These are phyloP conservation scores for Chaetoceros muelleri DNA, from an alignment of 108 stramenopile genomes.

Conservation along the genomic window DNA sequence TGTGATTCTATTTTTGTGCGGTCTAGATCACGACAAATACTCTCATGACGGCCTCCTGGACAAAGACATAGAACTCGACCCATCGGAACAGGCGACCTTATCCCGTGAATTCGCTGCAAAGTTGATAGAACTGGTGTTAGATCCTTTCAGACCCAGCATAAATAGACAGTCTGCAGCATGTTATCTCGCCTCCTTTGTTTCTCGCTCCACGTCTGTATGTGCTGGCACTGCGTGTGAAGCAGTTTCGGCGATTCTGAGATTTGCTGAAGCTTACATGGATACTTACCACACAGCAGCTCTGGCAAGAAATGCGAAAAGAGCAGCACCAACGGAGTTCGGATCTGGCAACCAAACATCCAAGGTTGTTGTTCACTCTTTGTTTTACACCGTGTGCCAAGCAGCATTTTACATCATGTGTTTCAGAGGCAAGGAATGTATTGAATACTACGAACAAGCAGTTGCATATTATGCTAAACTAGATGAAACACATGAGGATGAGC, in stretches of 20 bases:
- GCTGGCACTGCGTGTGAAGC: slow-evolving; percentile 68
- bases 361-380: slow-evolving; percentile 62
- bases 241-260: slow-evolving; percentile 66
- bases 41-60: slow-evolving; percentile 4
- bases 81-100: slow-evolving; percentile 28
- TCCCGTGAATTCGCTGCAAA: slow-evolving; percentile 69
- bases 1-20: slow-evolving; percentile 77
- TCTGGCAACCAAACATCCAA: slow-evolving; percentile 12
- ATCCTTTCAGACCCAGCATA: slow-evolving; percentile 50
- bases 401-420: slow-evolving; percentile 97
- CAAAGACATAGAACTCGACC: not conserved
- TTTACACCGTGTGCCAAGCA: slow-evolving; percentile 94
- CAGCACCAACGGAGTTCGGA: slow-evolving; percentile 1
- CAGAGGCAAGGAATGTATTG: slow-evolving; percentile 67
- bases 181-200: slow-evolving; percentile 93
- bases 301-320: slow-evolving; percentile 1
- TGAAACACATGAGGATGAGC: slow-evolving; percentile 4
- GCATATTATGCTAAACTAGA: slow-evolving; percentile 4
- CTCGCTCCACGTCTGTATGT: slow-evolving; percentile 73
- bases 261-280: slow-evolving; percentile 79
- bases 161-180: slow-evolving; percentile 81
- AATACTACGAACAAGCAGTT: slow-evolving; percentile 37
- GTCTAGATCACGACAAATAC: slow-evolving; percentile 39
- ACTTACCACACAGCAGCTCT: slow-evolving; percentile 15
- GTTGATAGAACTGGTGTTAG: slow-evolving; percentile 57